Evolutionary conservation across 2,329 filamentous ascomycete genomes (phyloP).

Genomic region (Cladosporium sp.): DNA sequence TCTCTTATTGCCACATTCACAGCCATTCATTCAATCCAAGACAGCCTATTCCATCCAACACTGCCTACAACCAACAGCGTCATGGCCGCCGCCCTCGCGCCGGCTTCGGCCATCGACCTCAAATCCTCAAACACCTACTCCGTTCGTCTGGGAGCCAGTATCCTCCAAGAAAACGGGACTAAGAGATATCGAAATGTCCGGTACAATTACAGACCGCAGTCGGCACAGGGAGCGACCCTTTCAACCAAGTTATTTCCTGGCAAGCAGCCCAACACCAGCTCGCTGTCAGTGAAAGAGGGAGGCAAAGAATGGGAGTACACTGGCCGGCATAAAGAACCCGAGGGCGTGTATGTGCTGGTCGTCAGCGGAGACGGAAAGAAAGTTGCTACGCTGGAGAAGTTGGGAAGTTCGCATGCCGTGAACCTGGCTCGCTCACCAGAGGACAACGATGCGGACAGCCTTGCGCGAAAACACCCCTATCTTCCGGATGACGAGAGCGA

Average conservation of each 20-base stretch:
- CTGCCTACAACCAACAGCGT: not conserved
- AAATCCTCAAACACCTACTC: slow-evolving; percentile 23
- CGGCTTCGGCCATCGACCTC: slow-evolving; percentile 24
- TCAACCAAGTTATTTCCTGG: slow-evolving; percentile 8
- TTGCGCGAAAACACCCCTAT: slow-evolving; percentile 65
- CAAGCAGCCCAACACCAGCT: slow-evolving; percentile 10
- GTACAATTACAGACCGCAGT: slow-evolving; percentile 44
- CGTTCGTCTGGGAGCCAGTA: slow-evolving; percentile 28
- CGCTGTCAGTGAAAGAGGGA: slow-evolving; percentile 24
- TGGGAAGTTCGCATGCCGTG: slow-evolving; percentile 82
- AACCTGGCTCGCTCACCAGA: slow-evolving; percentile 70
- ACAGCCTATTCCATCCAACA: not conserved
- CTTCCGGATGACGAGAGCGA: slow-evolving; percentile 19
- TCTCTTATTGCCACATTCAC: not conserved
- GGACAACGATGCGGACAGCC: slow-evolving; percentile 58
- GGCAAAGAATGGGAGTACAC: slow-evolving; percentile 35
- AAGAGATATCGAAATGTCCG: slow-evolving; percentile 23
- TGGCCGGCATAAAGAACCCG: slow-evolving; percentile 44
- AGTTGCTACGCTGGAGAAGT: slow-evolving; percentile 58
- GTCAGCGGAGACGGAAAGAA: slow-evolving; percentile 22
- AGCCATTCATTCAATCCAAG: not conserved
- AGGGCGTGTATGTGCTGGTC: slow-evolving; percentile 63
- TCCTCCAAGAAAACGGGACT: slow-evolving; percentile 16
- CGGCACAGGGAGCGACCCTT: slow-evolving; percentile 21
- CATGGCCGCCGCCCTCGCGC: slow-evolving; percentile 22